These are phyloP conservation scores for Rosa persica DNA, from an alignment of 306 rosid genomes.

Conservation along the genomic window DNA sequence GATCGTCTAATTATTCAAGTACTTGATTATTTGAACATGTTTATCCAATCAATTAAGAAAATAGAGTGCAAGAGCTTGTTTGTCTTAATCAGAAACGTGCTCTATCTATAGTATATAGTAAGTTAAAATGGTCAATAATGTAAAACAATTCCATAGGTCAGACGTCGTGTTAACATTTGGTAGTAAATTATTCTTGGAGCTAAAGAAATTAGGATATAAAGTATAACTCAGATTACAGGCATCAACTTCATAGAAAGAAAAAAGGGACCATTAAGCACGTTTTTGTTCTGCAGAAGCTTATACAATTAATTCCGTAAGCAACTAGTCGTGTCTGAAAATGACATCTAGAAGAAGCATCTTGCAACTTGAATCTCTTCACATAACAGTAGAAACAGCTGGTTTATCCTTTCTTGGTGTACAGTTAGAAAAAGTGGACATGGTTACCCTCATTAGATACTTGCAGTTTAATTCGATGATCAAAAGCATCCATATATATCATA, in stretches of 20 bases:
- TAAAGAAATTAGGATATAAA: background rate
- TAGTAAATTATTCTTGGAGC: background rate
- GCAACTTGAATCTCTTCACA: background rate
- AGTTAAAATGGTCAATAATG: background rate
- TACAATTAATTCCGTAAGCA: conserved; percentile 3
- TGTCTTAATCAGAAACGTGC: conserved; percentile 20
- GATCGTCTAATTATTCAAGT: background rate
- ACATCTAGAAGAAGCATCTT: background rate
- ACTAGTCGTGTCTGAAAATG: background rate
- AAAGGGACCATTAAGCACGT: conserved; percentile 17
- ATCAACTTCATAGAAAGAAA: background rate
- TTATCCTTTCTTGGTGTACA: too few species aligned
- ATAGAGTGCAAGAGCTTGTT: background rate
- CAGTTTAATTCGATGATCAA: too few species aligned
- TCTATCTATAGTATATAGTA: background rate
- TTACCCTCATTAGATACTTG: too few species aligned
- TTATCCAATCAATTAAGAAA: background rate
- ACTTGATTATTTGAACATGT: background rate
- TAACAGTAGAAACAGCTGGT: background rate
- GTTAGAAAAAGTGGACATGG: too few species aligned
- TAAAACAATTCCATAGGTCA: background rate
- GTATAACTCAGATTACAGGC: background rate
- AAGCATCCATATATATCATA: too few species aligned
- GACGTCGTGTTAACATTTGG: background rate
- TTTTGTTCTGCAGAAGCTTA: conserved; percentile 3